phyloP scores from a whole-genome alignment of 164 flowering plant species.

The Liriodendron chinense region DNA sequence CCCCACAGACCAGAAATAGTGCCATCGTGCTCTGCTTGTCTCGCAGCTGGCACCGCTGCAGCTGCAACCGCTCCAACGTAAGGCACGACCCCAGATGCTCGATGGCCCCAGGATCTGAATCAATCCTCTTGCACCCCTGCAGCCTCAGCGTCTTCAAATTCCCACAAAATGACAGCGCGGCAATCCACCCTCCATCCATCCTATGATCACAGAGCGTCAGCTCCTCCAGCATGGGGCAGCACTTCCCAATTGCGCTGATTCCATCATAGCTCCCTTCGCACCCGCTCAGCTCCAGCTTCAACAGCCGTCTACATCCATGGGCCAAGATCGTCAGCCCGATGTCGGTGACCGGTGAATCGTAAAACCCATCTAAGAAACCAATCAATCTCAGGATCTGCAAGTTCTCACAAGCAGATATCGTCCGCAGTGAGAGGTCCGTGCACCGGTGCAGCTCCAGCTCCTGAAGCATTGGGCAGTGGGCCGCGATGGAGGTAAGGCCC shows the following conservation, averaged over 20 bases:
- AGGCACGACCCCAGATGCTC: constrained; percentile 76
- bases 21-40: constrained; percentile 57
- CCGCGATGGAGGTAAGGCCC: constrained; percentile 68
- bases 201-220: constrained; percentile 60
- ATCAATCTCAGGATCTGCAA: constrained; percentile 74
- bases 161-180: constrained; percentile 65
- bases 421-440: constrained; percentile 51
- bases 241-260: constrained; percentile 82
- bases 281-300: constrained; percentile 86
- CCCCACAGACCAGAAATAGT: constrained; percentile 58
- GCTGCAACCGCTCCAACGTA: constrained; percentile 60
- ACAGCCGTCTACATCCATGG: constrained; percentile 79
- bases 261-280: constrained; percentile 97
- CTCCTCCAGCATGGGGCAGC: constrained; percentile 93
- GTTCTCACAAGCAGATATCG: constrained; percentile 63
- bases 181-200: constrained; percentile 94
- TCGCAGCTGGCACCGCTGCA: constrained; percentile 77
- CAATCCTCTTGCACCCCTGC: constrained; percentile 67
- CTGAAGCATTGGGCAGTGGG: constrained; percentile 68
- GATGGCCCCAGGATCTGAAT: constrained; percentile 50
- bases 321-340: constrained; percentile 87
- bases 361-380: constrained; percentile 62
- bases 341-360: constrained; percentile 62
- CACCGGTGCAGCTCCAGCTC: constrained; percentile 85
- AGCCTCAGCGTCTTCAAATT: constrained; percentile 85